These are phyloP conservation scores for Penicillium coprophilum DNA, from an alignment of 495 filamentous ascomycete species.

Conservation along the genomic window DNA sequence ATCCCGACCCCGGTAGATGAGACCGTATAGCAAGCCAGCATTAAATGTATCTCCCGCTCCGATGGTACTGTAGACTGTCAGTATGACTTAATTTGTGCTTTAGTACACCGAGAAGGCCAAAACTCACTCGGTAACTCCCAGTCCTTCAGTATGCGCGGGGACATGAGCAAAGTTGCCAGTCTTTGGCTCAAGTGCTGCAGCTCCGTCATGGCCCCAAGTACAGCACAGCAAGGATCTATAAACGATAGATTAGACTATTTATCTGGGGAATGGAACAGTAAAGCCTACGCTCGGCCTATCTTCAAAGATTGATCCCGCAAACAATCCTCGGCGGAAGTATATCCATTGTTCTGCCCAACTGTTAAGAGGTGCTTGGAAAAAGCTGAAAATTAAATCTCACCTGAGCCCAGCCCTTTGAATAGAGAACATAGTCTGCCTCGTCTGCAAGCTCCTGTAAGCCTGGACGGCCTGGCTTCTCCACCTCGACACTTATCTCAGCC, in stretches of 20 bases:
- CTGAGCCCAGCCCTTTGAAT: conserved; percentile 68
- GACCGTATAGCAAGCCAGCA: conserved; percentile 65
- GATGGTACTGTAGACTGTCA: conserved; percentile 51
- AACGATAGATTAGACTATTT: background rate
- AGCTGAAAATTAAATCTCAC: conserved; percentile 32
- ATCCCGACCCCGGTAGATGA: conserved; percentile 50
- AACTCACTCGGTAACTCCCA: conserved; percentile 63
- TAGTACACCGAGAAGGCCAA: conserved; percentile 2
- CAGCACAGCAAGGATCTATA: conserved; percentile 59
- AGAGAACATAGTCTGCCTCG: conserved; percentile 68
- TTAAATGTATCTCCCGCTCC: conserved; percentile 77
- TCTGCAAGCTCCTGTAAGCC: conserved; percentile 61
- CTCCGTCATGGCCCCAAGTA: conserved; percentile 68
- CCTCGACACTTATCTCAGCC: conserved; percentile 62
- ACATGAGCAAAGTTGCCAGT: conserved; percentile 41
- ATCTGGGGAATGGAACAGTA: background rate
- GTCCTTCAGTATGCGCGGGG: conserved; percentile 44
- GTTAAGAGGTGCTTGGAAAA: background rate
- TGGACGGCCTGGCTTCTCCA: conserved; percentile 63
- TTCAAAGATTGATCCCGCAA: conserved; percentile 44
- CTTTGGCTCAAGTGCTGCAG: conserved; percentile 45
- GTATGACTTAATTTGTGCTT: background rate
- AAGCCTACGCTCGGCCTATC: conserved; percentile 43
- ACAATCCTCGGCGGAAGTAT: conserved; percentile 51
- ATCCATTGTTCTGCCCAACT: conserved; percentile 43